phyloP scores from a whole-genome alignment of 306 rosid species.

The Nissolia schottii region DNA sequence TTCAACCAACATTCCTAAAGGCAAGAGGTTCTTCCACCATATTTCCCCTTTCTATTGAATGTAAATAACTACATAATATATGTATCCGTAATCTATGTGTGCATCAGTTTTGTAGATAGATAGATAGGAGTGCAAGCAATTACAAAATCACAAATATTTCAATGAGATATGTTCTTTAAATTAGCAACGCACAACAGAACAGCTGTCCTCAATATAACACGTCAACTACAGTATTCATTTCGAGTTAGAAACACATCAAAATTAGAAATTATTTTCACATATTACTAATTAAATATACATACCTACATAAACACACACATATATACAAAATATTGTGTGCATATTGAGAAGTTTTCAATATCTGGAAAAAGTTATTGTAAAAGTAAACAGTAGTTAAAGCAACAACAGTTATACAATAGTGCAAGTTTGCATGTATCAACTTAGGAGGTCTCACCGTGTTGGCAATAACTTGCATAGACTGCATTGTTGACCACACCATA shows the following conservation, averaged over 20 bases:
- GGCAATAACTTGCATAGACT: conserved; percentile 88
- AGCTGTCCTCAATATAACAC: no score
- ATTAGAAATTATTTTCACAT: background rate
- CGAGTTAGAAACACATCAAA: background rate
- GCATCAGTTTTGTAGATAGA: background rate
- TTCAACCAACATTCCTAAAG: background rate
- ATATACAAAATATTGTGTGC: background rate
- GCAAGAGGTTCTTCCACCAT: background rate
- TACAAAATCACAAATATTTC: background rate
- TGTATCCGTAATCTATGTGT: background rate
- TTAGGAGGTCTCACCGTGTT: conserved; percentile 58
- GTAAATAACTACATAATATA: background rate
- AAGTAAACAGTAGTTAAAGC: background rate
- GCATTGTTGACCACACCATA: conserved; percentile 93
- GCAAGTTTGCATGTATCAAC: background rate
- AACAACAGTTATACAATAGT: background rate
- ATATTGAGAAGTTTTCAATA: background rate
- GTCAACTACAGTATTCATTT: conserved; percentile 9
- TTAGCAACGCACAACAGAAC: background rate
- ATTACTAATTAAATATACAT: no score
- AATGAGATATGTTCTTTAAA: no score
- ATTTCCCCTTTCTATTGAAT: background rate
- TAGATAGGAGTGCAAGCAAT: background rate
- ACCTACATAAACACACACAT: background rate
- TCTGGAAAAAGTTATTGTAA: no score